phyloP scores from a whole-genome alignment of 768 basidiomycete genomes.

The Leccinellum luteum region DNA sequence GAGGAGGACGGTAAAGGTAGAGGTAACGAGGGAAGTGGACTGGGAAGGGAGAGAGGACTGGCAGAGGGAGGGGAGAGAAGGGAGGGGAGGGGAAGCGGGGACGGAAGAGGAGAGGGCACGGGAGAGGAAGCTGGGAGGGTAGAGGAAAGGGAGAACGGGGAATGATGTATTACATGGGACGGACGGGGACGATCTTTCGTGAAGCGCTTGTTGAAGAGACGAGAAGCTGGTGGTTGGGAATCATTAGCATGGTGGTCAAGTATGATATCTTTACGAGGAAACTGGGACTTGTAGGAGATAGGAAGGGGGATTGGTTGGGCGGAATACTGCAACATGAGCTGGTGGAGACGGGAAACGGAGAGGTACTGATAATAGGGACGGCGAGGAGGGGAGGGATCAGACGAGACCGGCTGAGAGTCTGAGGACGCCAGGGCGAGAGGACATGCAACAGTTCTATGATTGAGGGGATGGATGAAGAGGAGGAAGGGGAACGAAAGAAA shows the following conservation, averaged over 20 bases:
- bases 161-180: slow-evolving; percentile 10
- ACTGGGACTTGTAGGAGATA: slow-evolving; percentile 29
- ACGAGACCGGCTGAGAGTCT: slow-evolving; percentile 47
- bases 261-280: slow-evolving; percentile 33
- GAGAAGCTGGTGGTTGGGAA: slow-evolving; percentile 18
- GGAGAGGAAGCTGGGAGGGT: slow-evolving; percentile 12
- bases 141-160: slow-evolving; percentile 10
- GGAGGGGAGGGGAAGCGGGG: slow-evolving; percentile 32
- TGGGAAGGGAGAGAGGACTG: slow-evolving; percentile 35
- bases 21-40: slow-evolving; percentile 33
- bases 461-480: neutral
- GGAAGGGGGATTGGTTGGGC: slow-evolving; percentile 34
- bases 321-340: slow-evolving; percentile 60
- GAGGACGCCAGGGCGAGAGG: slow-evolving; percentile 26
- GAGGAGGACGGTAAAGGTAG: slow-evolving; percentile 32
- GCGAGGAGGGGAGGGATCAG: slow-evolving; percentile 40
- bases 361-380: slow-evolving; percentile 32
- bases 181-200: slow-evolving; percentile 30
- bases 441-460: slow-evolving; percentile 26
- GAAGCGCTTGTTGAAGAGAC: slow-evolving; percentile 36
- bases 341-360: slow-evolving; percentile 27
- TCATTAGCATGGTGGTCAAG: slow-evolving; percentile 29
- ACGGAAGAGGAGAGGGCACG: slow-evolving; percentile 24
- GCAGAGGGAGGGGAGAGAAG: slow-evolving; percentile 27
- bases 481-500: slow-evolving; percentile 21